Conservation (phyloP, 1,139 yeast genomes). For the Yamadazyma trypodendri region DNA sequence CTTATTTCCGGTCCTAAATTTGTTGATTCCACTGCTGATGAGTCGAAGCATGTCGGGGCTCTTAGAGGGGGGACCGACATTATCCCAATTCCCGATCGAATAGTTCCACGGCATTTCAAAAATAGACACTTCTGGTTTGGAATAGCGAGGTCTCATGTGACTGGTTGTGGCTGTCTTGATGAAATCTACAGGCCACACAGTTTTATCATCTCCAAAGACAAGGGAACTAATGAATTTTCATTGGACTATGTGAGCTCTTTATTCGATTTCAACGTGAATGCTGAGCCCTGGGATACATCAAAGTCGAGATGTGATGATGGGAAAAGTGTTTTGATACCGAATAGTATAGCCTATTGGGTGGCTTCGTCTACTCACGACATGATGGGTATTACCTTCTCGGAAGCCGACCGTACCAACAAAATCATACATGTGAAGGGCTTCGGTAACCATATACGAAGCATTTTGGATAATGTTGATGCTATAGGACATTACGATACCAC, state of each 20-base stretch:
- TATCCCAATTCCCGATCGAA: slow-evolving; percentile 11
- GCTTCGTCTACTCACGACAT: slow-evolving; percentile 10
- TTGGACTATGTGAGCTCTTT: slow-evolving; percentile 20
- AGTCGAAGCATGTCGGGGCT: slow-evolving; percentile 13
- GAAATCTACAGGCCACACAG: slow-evolving; percentile 22
- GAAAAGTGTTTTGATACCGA: slow-evolving; percentile 21
- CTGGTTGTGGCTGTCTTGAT: slow-evolving; percentile 15
- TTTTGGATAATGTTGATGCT: too few relatives aligned
- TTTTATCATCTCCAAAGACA: slow-evolving; percentile 17
- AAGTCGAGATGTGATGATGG: slow-evolving; percentile 18
- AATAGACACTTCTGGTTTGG: slow-evolving; percentile 16
- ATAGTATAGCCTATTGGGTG: slow-evolving; percentile 21
- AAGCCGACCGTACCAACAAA: slow-evolving; percentile 21
- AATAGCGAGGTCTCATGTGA: slow-evolving; percentile 16
- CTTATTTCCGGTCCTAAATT: slow-evolving; percentile 8
- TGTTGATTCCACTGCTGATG: slow-evolving; percentile 7
- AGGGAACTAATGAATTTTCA: slow-evolving; percentile 9
- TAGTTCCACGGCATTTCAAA: slow-evolving; percentile 5
- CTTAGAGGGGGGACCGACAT: slow-evolving; percentile 17
- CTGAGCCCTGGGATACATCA: slow-evolving; percentile 18
- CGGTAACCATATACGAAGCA: slow-evolving; percentile 10
- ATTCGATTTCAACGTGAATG: slow-evolving; percentile 19
- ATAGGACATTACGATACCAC: neutral
- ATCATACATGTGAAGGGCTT: slow-evolving; percentile 19
- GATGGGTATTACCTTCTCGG: slow-evolving; percentile 22